A percentile compares a stretch with the other conserved stretches of the same genome.
phyloP scores from a whole-genome alignment of 768 basidiomycete species.

The Tricholomella constricta region DNA sequence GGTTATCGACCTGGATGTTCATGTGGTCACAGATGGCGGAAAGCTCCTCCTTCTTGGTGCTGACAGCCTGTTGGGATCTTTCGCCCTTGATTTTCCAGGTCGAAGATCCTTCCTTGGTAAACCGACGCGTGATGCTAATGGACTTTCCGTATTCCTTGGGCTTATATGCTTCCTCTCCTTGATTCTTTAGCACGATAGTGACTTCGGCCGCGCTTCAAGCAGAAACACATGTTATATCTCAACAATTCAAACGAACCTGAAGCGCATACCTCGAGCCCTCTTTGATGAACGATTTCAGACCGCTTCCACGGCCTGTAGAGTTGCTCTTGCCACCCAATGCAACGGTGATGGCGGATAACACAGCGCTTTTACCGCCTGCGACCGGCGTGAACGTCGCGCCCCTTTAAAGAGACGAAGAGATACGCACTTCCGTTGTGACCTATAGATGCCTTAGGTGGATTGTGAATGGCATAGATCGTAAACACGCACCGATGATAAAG shows the following conservation, averaged over 20 bases:
- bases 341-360: conserved; percentile 89
- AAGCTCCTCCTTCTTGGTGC: conserved; percentile 81
- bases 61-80: conserved; percentile 46
- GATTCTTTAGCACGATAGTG: conserved; percentile 82
- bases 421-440: conserved; percentile 86
- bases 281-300: conserved; percentile 82
- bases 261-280: conserved; percentile 73
- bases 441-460: conserved; percentile 25
- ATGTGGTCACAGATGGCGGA: conserved; percentile 91
- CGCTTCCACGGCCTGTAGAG: conserved; percentile 87
- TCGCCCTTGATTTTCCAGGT: conserved; percentile 80
- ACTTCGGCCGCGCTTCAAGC: conserved; percentile 74
- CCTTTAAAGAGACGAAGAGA: neutral
- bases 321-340: conserved; percentile 92
- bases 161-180: conserved; percentile 87
- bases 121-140: conserved; percentile 81
- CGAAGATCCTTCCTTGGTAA: conserved; percentile 74
- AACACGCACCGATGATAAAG: conserved; percentile 80
- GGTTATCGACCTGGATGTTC: conserved; percentile 97
- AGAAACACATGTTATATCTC: neutral
- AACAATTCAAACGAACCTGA: neutral
- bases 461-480: neutral
- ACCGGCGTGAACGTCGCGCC: neutral
- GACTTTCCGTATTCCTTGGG: conserved; percentile 83
- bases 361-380: conserved; percentile 92